These are phyloP conservation scores for Cynanchum wilfordii DNA, from an alignment of 257 asterid genomes.

Conservation along the genomic window DNA sequence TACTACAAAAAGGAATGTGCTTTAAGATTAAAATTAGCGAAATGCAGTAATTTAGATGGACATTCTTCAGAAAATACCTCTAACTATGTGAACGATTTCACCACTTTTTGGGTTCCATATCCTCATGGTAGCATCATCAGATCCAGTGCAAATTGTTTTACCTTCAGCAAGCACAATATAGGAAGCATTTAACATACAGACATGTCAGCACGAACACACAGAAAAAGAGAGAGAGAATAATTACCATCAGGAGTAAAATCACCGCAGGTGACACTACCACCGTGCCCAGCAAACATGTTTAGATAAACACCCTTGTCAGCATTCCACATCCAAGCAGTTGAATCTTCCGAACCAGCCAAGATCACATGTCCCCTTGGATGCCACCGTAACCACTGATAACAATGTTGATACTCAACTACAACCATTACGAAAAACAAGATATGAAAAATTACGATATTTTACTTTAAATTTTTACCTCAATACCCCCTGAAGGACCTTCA, in stretches of 20 bases:
- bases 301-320: constrained; percentile 63
- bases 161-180: constrained; percentile 36
- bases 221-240: constrained; percentile 1
- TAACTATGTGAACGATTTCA: constrained; percentile 57
- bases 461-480: constrained; percentile 54
- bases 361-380: constrained; percentile 82
- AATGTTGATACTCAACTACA: constrained; percentile 1
- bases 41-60: not conserved
- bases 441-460: constrained; percentile 15
- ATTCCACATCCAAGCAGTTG: constrained; percentile 84
- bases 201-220: not conserved
- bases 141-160: constrained; percentile 70
- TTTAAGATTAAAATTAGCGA: not conserved
- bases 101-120: constrained; percentile 77
- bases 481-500: constrained; percentile 80
- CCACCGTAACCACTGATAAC: constrained; percentile 87
- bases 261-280: constrained; percentile 73
- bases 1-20: not conserved
- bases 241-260: constrained; percentile 95
- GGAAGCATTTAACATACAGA: not conserved
- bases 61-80: constrained; percentile 39
- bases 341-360: constrained; percentile 96
- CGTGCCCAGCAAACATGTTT: constrained; percentile 64
- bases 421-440: constrained; percentile 4
- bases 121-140: constrained; percentile 88